Evolutionary conservation across 768 basidiomycete genomes (phyloP).

Genomic region (Pisolithus tinctorius): DNA sequence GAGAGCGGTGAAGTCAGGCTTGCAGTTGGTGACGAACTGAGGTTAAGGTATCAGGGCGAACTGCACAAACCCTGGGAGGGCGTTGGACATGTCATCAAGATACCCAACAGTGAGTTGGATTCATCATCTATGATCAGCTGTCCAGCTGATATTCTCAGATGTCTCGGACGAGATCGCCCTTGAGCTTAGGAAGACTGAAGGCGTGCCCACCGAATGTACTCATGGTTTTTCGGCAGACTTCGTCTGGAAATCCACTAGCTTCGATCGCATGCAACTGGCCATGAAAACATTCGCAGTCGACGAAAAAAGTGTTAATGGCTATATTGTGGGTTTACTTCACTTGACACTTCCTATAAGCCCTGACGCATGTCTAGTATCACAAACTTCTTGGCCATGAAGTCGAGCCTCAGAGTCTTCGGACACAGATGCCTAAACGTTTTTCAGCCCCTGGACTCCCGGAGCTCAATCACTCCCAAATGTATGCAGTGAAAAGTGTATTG

Average conservation of each 20-base stretch:
- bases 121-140: background rate
- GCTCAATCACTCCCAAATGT: slow-evolving; percentile 99
- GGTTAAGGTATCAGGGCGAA: slow-evolving; percentile 84
- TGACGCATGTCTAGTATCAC: slow-evolving; percentile 66
- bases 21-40: slow-evolving; percentile 93
- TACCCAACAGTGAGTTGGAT: slow-evolving; percentile 82
- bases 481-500: slow-evolving; percentile 96
- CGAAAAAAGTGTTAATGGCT: slow-evolving; percentile 98
- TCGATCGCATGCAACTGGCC: slow-evolving; percentile 97
- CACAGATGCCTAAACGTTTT: slow-evolving; percentile 95
- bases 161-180: slow-evolving; percentile 97
- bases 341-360: background rate
- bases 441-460: slow-evolving; percentile 97
- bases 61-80: slow-evolving; percentile 95
- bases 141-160: slow-evolving; percentile 41
- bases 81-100: slow-evolving; percentile 97
- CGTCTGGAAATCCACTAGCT: slow-evolving; percentile 99
- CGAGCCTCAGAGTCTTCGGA: slow-evolving; percentile 85
- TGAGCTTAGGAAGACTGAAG: slow-evolving; percentile 84
- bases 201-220: slow-evolving; percentile 89
- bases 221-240: slow-evolving; percentile 98
- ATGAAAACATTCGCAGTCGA: slow-evolving; percentile 99
- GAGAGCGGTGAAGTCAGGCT: slow-evolving; percentile 97
- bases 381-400: slow-evolving; percentile 97
- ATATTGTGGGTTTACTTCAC: slow-evolving; percentile 64